Percentiles rank a stretch among this genome's conserved stretches.
Conservation (phyloP, 345 rosid genomes). For the Boechera retrofracta region DNA sequence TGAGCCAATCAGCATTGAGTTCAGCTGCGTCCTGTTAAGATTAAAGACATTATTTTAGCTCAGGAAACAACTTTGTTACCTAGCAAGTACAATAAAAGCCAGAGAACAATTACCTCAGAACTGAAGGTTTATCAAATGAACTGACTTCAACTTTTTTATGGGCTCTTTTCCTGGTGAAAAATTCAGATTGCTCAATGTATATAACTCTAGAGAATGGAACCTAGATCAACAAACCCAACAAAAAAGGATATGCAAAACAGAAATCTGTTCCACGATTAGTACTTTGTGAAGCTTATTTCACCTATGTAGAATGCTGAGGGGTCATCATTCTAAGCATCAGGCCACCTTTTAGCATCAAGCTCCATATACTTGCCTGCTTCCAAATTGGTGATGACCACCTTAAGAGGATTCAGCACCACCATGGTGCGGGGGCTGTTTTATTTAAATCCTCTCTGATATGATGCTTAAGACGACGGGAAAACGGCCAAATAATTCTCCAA, state of each 20-base stretch:
- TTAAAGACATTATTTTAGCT: background rate
- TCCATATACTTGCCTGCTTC: conserved; percentile 60
- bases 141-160: conserved; percentile 47
- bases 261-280: background rate
- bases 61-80: background rate
- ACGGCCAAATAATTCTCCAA: too few species aligned
- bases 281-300: conserved; percentile 39
- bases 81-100: background rate
- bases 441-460: conserved; percentile 94
- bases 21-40: conserved; percentile 73
- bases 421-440: conserved; percentile 81
- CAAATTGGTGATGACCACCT: conserved; percentile 81
- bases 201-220: conserved; percentile 71
- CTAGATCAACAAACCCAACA: conserved; percentile 13
- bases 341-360: conserved; percentile 95
- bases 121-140: background rate
- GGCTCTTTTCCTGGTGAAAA: conserved; percentile 41
- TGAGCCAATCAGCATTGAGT: conserved; percentile 71
- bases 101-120: conserved; percentile 51
- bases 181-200: conserved; percentile 72
- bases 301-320: conserved; percentile 80
- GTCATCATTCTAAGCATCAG: conserved; percentile 72
- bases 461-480: conserved; percentile 4
- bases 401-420: conserved; percentile 90
- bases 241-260: conserved; percentile 11